Evolutionary conservation across 179 eudicot genomes (phyloP).

Genomic region (Vitellaria paradoxa): DNA sequence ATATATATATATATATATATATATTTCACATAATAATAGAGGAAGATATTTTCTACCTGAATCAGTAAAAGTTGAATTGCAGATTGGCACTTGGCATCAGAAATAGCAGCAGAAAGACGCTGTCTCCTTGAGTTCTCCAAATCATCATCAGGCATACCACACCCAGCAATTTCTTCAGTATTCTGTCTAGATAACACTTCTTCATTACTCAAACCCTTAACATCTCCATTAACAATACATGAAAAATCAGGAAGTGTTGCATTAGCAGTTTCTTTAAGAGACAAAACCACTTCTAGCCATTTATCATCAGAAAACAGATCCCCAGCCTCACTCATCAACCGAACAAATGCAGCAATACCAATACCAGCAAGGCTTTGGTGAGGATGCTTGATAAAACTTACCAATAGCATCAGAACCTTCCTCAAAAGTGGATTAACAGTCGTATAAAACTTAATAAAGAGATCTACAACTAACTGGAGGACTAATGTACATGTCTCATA

Average conservation of each 20-base stretch:
- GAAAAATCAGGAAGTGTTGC: slow-evolving; percentile 90
- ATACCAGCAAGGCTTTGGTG: slow-evolving; percentile 99
- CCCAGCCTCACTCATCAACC: slow-evolving; percentile 91
- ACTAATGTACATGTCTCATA: slow-evolving; percentile 91
- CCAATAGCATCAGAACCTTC: slow-evolving; percentile 74
- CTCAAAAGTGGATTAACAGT: slow-evolving; percentile 83
- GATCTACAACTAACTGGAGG: slow-evolving; percentile 91
- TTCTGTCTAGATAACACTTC: slow-evolving; percentile 33
- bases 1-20: no score
- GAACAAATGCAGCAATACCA: slow-evolving; percentile 95
- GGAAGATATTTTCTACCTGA: slow-evolving; percentile 23
- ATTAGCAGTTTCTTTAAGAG: slow-evolving; percentile 77
- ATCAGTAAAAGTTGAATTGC: slow-evolving; percentile 91
- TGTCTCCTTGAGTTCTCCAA: slow-evolving; percentile 42
- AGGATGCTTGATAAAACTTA: slow-evolving; percentile 87
- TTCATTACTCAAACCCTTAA: slow-evolving; percentile 35
- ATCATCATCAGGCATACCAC: slow-evolving; percentile 41
- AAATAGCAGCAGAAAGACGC: slow-evolving; percentile 57
- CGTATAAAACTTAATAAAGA: slow-evolving; percentile 78
- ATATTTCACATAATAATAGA: slow-evolving; percentile 8
- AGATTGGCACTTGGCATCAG: slow-evolving; percentile 79
- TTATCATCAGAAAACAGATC: slow-evolving; percentile 77
- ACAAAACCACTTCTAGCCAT: slow-evolving; percentile 83
- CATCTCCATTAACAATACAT: slow-evolving; percentile 40
- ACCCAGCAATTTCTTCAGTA: slow-evolving; percentile 41